Evolutionary conservation across 495 filamentous ascomycete species (phyloP), one percentile per base, ranked within the genome.

Genomic region (Apodospora peruviana): DNA sequence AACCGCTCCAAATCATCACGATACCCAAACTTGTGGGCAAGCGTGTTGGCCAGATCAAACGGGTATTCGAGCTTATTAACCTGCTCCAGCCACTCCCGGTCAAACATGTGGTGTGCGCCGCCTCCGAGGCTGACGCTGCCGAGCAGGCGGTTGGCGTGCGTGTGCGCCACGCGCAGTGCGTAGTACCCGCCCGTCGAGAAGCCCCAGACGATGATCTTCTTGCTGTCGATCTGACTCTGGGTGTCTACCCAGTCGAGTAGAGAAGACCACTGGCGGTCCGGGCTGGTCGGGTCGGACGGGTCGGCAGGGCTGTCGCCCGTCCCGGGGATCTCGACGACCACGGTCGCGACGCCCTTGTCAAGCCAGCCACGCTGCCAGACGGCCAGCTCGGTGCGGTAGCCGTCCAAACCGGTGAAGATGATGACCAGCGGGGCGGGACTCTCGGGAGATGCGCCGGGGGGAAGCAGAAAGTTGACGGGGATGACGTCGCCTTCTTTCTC

Each of bases 171-270:
- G 1, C 86, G 75, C 29, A 87, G 78, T 5, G 82, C 79, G 66
- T 88, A 85, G 66, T 82, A 87, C 0, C 85, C 85, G 19, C 86
- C 86, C 1, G 81, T 85, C 50, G 79, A 84, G 48, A 87, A 74
- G 0, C 81, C 84, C 85, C 84, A 88, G 29, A 75, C 74, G 4
- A 76, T 67, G 11, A 88, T 56, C 27, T 70, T 75, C 12, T 58
- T 60, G 58, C 68, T 72, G 53, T 87, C 81, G 27, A 90, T 72
- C 2, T 25, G 23, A 38, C 67, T 66, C 38, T 76, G 68, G 25
- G 59, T 48, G 11, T 58, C 73, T 45, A 87, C 72, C 71, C 80
- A 88, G 27, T 82, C 77, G n/a, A 88, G 64, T 36, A 90, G 59
- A 38, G 75, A 82, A 3, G 60, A 60, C 83, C 82, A 88, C 20